A percentile compares a stretch with the other conserved stretches of the same genome.
Evolutionary conservation across 257 asterid species (phyloP).

Genomic region (Nicotiana tomentosiformis): DNA sequence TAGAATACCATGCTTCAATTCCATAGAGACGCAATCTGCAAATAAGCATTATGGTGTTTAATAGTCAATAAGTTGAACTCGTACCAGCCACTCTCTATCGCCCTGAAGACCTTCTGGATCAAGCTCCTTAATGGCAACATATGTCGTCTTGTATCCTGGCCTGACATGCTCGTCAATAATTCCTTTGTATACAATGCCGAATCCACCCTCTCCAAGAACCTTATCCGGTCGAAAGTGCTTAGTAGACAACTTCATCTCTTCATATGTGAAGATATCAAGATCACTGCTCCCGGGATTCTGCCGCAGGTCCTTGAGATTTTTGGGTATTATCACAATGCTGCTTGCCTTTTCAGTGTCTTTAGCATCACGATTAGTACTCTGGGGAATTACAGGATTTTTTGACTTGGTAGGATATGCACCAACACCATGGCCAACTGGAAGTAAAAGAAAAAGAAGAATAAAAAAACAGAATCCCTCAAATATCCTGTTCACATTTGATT

Average conservation of each 20-base stretch:
- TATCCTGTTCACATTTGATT: not conserved
- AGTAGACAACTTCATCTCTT: constrained; percentile 91
- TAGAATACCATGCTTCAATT: not conserved
- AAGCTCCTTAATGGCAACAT: constrained; percentile 87
- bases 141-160: constrained; percentile 49
- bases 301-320: constrained; percentile 67
- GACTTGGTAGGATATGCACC: constrained; percentile 30
- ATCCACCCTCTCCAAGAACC: constrained; percentile 93
- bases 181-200: constrained; percentile 88
- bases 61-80: not conserved
- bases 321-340: constrained; percentile 45
- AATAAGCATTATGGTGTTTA: not conserved
- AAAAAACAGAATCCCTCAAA: constrained; percentile 10
- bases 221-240: constrained; percentile 81
- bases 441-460: not conserved
- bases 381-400: constrained; percentile 33
- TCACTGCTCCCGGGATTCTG: constrained; percentile 62
- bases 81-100: constrained; percentile 97
- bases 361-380: constrained; percentile 11
- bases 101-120: constrained; percentile 94
- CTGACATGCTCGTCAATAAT: constrained; percentile 67
- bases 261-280: constrained; percentile 78
- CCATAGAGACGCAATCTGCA: not conserved
- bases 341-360: constrained; percentile 22
- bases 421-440: constrained; percentile 29